A percentile compares a stretch with the other conserved stretches of the same genome.
phyloP scores from a whole-genome alignment of 805 yeast species.

The Blastobotrys americana region DNA sequence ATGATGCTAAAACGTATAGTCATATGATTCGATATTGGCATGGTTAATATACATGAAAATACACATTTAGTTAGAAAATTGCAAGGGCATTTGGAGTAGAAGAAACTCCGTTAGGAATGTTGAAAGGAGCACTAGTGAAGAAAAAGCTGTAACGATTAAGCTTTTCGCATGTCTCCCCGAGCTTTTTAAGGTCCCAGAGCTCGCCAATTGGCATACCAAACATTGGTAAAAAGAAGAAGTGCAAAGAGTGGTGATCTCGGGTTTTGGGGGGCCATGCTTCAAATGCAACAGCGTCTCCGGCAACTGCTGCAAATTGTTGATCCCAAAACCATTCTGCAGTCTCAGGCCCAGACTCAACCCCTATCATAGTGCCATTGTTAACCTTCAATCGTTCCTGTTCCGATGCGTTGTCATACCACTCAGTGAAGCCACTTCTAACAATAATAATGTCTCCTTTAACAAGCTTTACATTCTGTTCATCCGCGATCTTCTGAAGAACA shows the following conservation, averaged over 20 bases:
- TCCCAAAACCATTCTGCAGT: conserved; percentile 9
- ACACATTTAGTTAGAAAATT: too few species aligned
- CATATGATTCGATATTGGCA: too few species aligned
- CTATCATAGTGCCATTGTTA: conserved; percentile 6
- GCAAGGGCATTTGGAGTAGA: conserved; percentile 37
- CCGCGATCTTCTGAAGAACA: conserved; percentile 20
- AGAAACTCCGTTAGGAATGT: conserved; percentile 19
- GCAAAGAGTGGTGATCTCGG: conserved; percentile 3
- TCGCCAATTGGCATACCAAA: conserved; percentile 24
- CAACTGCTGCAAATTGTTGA: conserved; percentile 10
- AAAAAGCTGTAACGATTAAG: conserved; percentile 17
- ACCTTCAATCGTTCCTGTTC: conserved; percentile 1
- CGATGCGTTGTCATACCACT: conserved; percentile 17
- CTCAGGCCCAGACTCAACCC: conserved; percentile 8
- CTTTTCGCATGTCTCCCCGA: conserved; percentile 14
- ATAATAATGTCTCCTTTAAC: conserved; percentile 26
- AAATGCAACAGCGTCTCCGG: conserved; percentile 7
- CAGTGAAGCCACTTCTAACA: conserved; percentile 26
- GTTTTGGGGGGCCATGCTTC: conserved; percentile 11
- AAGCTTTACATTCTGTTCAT: conserved; percentile 21
- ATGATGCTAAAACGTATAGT: too few species aligned
- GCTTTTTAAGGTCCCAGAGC: conserved; percentile 17
- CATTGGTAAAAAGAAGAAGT: conserved; percentile 16
- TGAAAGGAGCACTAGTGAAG: conserved; percentile 21
- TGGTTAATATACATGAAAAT: too few species aligned